Percentiles rank a stretch among this genome's conserved stretches.
Conservation (phyloP, 495 filamentous ascomycete genomes). For the Durotheca rogersii region DNA sequence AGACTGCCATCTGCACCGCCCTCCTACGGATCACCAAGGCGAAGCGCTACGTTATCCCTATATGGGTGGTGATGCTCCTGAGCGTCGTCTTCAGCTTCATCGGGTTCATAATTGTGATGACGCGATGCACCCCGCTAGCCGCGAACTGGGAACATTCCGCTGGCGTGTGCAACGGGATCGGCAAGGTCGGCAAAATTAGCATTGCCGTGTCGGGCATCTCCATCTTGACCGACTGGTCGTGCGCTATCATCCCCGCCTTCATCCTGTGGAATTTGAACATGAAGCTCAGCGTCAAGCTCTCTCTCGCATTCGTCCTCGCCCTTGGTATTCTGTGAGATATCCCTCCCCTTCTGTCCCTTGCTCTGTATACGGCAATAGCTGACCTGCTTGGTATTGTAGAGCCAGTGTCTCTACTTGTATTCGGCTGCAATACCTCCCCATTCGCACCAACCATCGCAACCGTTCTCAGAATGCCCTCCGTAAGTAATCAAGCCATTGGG, state of each 20-base stretch:
- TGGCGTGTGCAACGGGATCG: background rate
- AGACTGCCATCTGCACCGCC: conserved; percentile 19
- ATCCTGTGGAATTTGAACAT: conserved; percentile 28
- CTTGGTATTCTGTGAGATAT: conserved; percentile 22
- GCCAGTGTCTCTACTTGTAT: conserved; percentile 22
- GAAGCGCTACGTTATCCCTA: conserved; percentile 15
- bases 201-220: conserved; percentile 3
- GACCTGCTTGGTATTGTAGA: background rate
- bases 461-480: background rate
- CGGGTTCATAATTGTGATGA: conserved; percentile 7
- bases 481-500: conserved; percentile 3
- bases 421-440: conserved; percentile 12
- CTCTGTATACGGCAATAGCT: background rate
- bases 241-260: conserved; percentile 16
- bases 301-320: conserved; percentile 18
- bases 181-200: background rate
- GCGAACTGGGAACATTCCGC: conserved; percentile 5
- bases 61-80: conserved; percentile 17
- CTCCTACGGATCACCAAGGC: conserved; percentile 18
- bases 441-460: background rate
- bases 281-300: conserved; percentile 16
- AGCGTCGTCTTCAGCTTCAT: background rate
- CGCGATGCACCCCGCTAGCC: conserved; percentile 13
- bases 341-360: background rate
- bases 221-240: conserved; percentile 21